Conservation (phyloP, 345 rosid genomes). For the Gossypium herbaceum region DNA sequence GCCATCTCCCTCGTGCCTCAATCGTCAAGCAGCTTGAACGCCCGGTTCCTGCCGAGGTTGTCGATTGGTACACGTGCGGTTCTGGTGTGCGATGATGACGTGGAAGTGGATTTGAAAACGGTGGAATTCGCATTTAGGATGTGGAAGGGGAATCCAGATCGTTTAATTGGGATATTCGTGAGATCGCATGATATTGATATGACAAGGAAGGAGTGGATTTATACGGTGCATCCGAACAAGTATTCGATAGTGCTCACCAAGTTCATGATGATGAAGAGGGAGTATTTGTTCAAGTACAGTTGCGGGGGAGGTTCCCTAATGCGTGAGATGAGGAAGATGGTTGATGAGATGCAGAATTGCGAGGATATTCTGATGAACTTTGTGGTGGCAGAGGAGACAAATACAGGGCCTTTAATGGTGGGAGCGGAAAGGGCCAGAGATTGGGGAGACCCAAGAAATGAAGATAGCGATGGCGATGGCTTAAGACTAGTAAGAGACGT, state of each 20-base stretch:
- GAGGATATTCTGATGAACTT: conserved; percentile 78
- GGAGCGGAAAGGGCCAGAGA: conserved; percentile 62
- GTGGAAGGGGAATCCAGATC: conserved; percentile 52
- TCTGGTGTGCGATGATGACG: background rate
- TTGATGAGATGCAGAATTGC: conserved; percentile 53
- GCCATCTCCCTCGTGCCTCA: background rate
- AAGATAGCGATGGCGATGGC: background rate
- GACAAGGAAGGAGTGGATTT: conserved; percentile 51
- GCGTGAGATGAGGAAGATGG: conserved; percentile 49
- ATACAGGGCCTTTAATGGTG: conserved; percentile 58
- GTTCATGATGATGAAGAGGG: conserved; percentile 56
- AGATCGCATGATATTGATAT: conserved; percentile 51
- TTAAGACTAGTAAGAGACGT: conserved; percentile 36
- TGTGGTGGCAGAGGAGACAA: conserved; percentile 46
- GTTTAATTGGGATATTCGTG: conserved; percentile 50
- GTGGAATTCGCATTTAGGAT: conserved; percentile 41
- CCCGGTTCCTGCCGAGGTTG: background rate
- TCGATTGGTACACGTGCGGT: background rate
- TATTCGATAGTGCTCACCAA: conserved; percentile 67
- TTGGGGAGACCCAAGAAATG: conserved; percentile 25
- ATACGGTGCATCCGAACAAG: conserved; percentile 61
- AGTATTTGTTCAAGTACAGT: conserved; percentile 51
- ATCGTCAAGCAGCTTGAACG: background rate
- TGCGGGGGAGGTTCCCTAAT: conserved; percentile 48
- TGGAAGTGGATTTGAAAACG: background rate